These are phyloP conservation scores for Microbotryum intermedium DNA, from an alignment of 1,284 basidiomycete species.

Conservation along the genomic window DNA sequence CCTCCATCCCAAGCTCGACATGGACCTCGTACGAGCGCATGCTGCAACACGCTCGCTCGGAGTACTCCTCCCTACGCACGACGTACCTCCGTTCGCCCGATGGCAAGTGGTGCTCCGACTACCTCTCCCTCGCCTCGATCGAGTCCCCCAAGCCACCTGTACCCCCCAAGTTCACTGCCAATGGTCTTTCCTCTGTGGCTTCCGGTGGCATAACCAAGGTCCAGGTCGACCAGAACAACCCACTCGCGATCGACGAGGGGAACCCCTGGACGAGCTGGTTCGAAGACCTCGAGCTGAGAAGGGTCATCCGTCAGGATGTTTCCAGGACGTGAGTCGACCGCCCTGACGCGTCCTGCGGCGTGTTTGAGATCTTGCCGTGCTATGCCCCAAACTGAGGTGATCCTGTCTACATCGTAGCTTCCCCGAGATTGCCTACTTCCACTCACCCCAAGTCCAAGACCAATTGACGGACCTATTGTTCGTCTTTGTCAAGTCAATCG, in stretches of 20 bases:
- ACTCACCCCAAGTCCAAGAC: slow-evolving; percentile 59
- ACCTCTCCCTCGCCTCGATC: background rate
- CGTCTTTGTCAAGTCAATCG: slow-evolving; percentile 61
- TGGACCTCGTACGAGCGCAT: slow-evolving; percentile 8
- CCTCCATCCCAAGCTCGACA: slow-evolving; percentile 25
- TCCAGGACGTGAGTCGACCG: slow-evolving; percentile 63
- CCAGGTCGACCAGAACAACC: slow-evolving; percentile 62
- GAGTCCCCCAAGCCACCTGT: background rate
- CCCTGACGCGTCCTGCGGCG: too few relatives aligned
- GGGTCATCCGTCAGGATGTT: slow-evolving; percentile 81
- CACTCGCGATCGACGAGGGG: slow-evolving; percentile 74
- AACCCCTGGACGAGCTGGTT: slow-evolving; percentile 94
- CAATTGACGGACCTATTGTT: slow-evolving; percentile 77
- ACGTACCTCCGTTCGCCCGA: slow-evolving; percentile 44
- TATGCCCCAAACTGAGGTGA: too few relatives aligned
- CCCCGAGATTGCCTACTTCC: slow-evolving; percentile 82
- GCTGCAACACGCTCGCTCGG: slow-evolving; percentile 24
- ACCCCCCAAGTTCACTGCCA: background rate
- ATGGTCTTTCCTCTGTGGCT: background rate
- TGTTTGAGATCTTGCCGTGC: background rate
- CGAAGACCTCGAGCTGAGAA: slow-evolving; percentile 69
- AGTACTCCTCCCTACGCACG: slow-evolving; percentile 39
- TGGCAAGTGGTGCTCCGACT: slow-evolving; percentile 41
- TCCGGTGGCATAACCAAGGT: slow-evolving; percentile 1
- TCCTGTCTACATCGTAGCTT: slow-evolving; percentile 54